Evolutionary conservation across 2,329 filamentous ascomycete species (phyloP), one percentile per base, ranked within the genome.

Genomic region (Aspergillus quadrilineatus): DNA sequence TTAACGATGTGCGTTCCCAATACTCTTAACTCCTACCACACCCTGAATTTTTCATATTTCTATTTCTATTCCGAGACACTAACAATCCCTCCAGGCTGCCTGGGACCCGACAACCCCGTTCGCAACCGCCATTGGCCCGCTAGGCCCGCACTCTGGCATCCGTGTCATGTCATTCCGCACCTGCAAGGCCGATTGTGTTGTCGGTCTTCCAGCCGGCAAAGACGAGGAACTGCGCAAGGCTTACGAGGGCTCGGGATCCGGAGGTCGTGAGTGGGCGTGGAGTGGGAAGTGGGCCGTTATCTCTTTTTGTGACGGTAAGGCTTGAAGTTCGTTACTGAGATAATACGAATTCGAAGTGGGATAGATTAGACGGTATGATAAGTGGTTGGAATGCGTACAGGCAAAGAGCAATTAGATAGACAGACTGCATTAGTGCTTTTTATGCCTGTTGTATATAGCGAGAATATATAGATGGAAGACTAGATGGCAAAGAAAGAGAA

Each of bases 221-320:
- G 94, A 99, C 68, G 92, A 97, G 76, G 85, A 87, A 71, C 78
- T 97, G 52, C 85, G 82, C 63, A 79, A 82, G 7, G 82, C 77
- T 52, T 85, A 89, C 51, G 85, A 89, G 1, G 89, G 89, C 3
- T 89, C 87, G 14, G 86, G 91, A 59, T 83, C 63, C 73, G 88
- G 72, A 55, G 82, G 85, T 26, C 82, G 94, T 55, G 89, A 90
- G 73, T 97, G 93, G 93, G 92, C 91, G 0, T 97, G 92, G 92
- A 89, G 85, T 68, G 93, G 93, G 42, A 97, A 97, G 75, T 97
- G 90, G 89, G 93, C 93, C 5, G 91, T 97, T n/a, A 87, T 96
- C 4, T 92, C 90, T 30, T 91, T 92, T 67, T 91, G 83, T 45
- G 82, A 88, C 64, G 89, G 89, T 0, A 89, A 89, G 71, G 65